Percentiles rank a stretch among this genome's conserved stretches.
Conservation (phyloP, 768 basidiomycete species). For the Mycena floridula region DNA sequence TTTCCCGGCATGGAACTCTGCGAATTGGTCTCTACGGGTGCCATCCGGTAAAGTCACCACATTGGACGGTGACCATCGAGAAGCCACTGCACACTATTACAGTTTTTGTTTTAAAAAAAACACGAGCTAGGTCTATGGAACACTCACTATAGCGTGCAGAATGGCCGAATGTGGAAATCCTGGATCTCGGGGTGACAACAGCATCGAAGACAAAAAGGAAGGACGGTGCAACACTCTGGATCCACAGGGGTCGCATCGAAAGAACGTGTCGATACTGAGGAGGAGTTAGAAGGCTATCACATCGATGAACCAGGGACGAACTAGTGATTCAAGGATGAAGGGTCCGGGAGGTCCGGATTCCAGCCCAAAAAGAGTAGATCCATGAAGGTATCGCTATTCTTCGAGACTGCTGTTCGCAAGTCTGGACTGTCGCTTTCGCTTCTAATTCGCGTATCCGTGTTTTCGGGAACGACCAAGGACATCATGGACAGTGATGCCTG, state of each 20-base stretch:
- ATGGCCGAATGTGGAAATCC: slow-evolving; percentile 87
- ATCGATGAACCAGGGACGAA: slow-evolving; percentile 28
- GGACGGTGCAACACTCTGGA: slow-evolving; percentile 79
- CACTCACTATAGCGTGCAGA: slow-evolving; percentile 76
- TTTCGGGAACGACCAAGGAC: slow-evolving; percentile 28
- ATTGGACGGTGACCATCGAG: slow-evolving; percentile 74
- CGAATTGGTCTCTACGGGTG: slow-evolving; percentile 75
- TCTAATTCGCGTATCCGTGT: slow-evolving; percentile 32
- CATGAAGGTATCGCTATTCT: slow-evolving; percentile 47
- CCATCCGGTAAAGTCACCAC: slow-evolving; percentile 66
- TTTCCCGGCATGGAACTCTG: slow-evolving; percentile 82
- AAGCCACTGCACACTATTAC: slow-evolving; percentile 71
- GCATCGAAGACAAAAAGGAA: slow-evolving; percentile 75
- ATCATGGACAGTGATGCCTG: slow-evolving; percentile 38
- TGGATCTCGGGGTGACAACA: slow-evolving; percentile 71
- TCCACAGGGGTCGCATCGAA: slow-evolving; percentile 82
- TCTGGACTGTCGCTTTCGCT: slow-evolving; percentile 50
- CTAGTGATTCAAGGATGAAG: slow-evolving; percentile 69
- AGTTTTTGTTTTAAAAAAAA: slow-evolving; percentile 4
- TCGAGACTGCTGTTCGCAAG: slow-evolving; percentile 27
- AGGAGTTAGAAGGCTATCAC: slow-evolving; percentile 7
- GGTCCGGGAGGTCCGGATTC: slow-evolving; percentile 83
- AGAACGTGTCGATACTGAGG: slow-evolving; percentile 78
- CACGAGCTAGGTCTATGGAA: slow-evolving; percentile 1
- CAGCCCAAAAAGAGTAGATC: slow-evolving; percentile 72